These are phyloP conservation scores for Coniochaeta sp. DNA, from an alignment of 2,329 filamentous ascomycete genomes.

Conservation along the genomic window DNA sequence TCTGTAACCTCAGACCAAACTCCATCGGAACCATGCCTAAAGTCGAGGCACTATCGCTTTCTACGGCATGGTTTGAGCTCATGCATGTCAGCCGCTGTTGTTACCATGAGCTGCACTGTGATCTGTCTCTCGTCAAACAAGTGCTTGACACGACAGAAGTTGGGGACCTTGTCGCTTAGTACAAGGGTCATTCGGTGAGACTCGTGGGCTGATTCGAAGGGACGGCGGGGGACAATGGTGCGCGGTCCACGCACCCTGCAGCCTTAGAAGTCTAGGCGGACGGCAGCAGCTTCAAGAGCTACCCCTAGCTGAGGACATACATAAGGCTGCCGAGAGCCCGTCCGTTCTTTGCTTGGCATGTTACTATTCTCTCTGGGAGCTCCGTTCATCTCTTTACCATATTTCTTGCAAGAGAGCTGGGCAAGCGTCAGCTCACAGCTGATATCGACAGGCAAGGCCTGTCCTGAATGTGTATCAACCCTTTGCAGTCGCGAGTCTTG, in stretches of 20 bases:
- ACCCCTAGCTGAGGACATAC: background rate
- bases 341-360: background rate
- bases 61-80: background rate
- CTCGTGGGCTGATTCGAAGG: background rate
- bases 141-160: background rate
- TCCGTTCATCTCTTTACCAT: background rate
- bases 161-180: background rate
- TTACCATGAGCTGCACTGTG: background rate
- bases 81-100: background rate
- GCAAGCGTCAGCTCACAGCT: background rate
- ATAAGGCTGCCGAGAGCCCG: background rate
- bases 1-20: background rate
- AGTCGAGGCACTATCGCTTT: background rate
- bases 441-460: background rate
- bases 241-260: background rate
- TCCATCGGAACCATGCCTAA: background rate
- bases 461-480: background rate
- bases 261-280: background rate
- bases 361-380: background rate
- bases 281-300: background rate
- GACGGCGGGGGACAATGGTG: background rate
- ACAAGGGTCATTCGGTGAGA: background rate
- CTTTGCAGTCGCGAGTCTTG: too few species aligned
- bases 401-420: background rate
- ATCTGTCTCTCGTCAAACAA: background rate